Evolutionary conservation across 1,284 basidiomycete species (phyloP).

Genomic region (Phenoliferia sp.): DNA sequence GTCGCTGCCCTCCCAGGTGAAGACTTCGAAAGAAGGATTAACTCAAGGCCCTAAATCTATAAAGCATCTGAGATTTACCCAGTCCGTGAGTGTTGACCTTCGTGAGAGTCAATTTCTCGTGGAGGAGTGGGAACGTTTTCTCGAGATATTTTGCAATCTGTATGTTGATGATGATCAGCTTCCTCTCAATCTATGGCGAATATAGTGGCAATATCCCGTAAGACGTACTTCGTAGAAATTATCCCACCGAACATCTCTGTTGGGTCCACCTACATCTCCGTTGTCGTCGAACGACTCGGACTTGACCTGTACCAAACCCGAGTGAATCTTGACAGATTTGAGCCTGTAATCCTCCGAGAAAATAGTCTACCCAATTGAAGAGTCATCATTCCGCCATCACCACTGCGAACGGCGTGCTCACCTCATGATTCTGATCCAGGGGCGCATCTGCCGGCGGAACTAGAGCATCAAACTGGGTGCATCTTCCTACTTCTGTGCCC

Average conservation of each 20-base stretch:
- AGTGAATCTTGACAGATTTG: background rate
- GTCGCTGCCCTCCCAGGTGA: conserved; percentile 46
- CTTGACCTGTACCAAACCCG: conserved; percentile 4
- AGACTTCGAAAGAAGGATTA: too few species aligned
- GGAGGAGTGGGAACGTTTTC: conserved; percentile 40
- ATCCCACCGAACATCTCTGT: conserved; percentile 40
- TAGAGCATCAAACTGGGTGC: background rate
- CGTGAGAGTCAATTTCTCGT: conserved; percentile 40
- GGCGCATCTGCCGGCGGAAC: background rate
- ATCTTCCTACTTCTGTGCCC: background rate
- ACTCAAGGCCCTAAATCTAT: too few species aligned
- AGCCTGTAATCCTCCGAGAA: background rate
- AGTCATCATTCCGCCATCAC: background rate
- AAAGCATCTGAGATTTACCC: too few species aligned
- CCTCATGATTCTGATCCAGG: background rate
- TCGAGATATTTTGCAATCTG: conserved; percentile 38
- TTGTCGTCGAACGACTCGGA: conserved; percentile 10
- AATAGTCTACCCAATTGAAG: background rate
- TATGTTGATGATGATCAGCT: background rate
- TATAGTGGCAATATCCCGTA: too few species aligned
- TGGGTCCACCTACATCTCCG: background rate
- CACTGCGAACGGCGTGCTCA: background rate
- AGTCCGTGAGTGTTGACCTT: conserved; percentile 46
- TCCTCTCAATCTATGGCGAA: background rate
- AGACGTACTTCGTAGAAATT: conserved; percentile 39